Evolutionary conservation across 192 early-diverging fungal species (phyloP), one percentile per base, ranked within the genome.

Genomic region (Backusella macrospora): DNA sequence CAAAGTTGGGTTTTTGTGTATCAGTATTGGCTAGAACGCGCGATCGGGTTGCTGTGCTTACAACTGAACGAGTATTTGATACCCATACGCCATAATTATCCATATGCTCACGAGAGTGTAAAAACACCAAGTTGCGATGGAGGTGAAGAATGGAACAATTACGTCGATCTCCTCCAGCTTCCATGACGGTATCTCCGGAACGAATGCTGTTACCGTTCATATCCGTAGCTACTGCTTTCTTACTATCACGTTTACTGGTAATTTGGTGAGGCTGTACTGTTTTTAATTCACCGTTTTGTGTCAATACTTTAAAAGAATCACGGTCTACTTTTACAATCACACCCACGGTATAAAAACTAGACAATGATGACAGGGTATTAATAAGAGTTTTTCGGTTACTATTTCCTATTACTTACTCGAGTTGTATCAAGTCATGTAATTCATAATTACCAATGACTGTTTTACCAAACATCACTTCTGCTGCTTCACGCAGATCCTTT

Each of bases 361-460:
- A n/a, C 42, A 70, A 16, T 52, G 49, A 13, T 26, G 5, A 5
- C 16, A 49, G 4, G 71, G 10, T 52, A 5, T 23, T 59, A 18
- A 64, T 38, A 1, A 39, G 5, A 18, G 34, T 29, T 15, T 18
- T 21, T 55, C 14, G 23, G 21, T 34, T 63, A 5, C 26, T 38
- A 43, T 37, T 37, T 69, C 43, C 21, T 71, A 34, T 23, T 15
- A 82, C 86, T 78, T 79, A 90, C 85, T 90, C 89, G 26, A 97
- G 82, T 70, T 91, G 86, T 16, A 98, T 95, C 38, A 97, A 85
- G 72, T 99, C 97, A 62, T 96, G 90, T 21, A 95, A 85, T 66
- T 97, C 96, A 76, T 92, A 93, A 26, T 90, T 87, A 16, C 91
- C 90, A 15, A 88, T 85, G 7, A 83, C 81, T 4, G 85, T 78